Percentiles rank a stretch among this genome's conserved stretches.
These are phyloP conservation scores for Cutaneotrichosporon mucoides DNA, from an alignment of 1,284 basidiomycete genomes.

Conservation along the genomic window DNA sequence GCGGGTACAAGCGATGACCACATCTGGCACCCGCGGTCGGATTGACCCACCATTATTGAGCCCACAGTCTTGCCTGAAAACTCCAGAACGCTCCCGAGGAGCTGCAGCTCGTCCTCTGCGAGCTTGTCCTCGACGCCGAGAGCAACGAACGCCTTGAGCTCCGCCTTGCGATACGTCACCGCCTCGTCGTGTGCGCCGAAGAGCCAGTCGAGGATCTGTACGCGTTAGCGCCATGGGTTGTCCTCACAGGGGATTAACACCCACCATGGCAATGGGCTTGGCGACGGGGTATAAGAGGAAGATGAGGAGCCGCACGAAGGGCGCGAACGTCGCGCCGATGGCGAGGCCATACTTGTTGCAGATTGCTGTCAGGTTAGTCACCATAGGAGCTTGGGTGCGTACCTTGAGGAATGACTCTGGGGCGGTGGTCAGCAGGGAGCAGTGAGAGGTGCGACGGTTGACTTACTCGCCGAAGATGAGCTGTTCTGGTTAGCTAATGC, in stretches of 20 bases:
- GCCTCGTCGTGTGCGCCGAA: constrained; percentile 52
- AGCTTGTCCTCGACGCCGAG: constrained; percentile 65
- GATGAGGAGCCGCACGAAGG: constrained; percentile 50
- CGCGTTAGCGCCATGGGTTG: too few species aligned
- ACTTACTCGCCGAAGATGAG: constrained; percentile 25
- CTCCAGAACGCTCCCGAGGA: constrained; percentile 77
- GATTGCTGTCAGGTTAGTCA: constrained; percentile 40
- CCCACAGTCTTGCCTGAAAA: constrained; percentile 75
- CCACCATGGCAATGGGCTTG: constrained; percentile 46
- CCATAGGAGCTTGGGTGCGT: neutral
- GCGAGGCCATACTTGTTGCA: constrained; percentile 53
- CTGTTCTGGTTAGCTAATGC: constrained; percentile 11
- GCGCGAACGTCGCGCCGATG: constrained; percentile 53
- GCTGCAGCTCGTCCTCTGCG: constrained; percentile 76
- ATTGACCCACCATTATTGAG: constrained; percentile 66
- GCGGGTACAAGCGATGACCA: neutral
- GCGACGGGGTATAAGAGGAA: constrained; percentile 50
- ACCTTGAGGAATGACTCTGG: constrained; percentile 46
- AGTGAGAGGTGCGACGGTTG: neutral
- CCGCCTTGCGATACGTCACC: constrained; percentile 81
- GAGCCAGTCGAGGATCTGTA: constrained; percentile 48
- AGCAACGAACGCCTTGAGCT: constrained; percentile 82
- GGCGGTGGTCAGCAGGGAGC: neutral
- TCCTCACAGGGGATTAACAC: neutral
- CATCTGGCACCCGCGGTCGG: too few species aligned